Conservation (phyloP, 2,329 filamentous ascomycete species). For the Cordyceps cicadae region DNA sequence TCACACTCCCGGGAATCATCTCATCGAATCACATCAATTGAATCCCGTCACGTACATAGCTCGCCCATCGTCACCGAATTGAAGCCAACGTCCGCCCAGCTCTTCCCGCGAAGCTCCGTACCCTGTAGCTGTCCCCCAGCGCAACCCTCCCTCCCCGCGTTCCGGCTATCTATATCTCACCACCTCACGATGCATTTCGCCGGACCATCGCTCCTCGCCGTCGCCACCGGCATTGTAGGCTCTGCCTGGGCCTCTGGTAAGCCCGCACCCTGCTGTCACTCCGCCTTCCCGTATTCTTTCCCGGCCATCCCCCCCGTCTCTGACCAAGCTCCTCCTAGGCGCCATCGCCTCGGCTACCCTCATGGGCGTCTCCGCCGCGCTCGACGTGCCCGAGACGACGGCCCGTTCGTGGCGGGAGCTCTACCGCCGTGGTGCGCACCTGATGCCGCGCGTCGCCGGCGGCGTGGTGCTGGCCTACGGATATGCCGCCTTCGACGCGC, state of each 20-base stretch:
- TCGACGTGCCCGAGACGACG: constrained; percentile 21
- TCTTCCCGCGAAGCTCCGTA: neutral
- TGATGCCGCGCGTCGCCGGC: constrained; percentile 30
- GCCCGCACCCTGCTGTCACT: neutral
- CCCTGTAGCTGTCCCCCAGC: neutral
- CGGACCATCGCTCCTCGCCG: constrained; percentile 25
- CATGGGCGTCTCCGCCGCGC: constrained; percentile 25
- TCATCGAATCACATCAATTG: neutral
- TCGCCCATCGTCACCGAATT: neutral
- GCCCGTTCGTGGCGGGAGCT: constrained; percentile 29
- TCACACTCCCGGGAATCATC: neutral
- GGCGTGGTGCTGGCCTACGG: constrained; percentile 26
- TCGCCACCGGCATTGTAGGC: constrained; percentile 30
- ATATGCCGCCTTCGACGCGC: constrained; percentile 28
- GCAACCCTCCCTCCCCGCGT: neutral
- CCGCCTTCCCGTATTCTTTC: neutral
- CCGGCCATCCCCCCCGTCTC: no score
- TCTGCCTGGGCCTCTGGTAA: constrained; percentile 31
- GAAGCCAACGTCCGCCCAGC: no score
- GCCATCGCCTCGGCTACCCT: constrained; percentile 29
- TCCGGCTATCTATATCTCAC: neutral
- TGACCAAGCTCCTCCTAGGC: constrained; percentile 21
- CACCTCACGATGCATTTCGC: constrained; percentile 14
- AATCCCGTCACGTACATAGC: neutral
- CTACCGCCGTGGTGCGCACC: constrained; percentile 27